Evolutionary conservation across 257 asterid genomes (phyloP).

Genomic region (Nicotiana attenuata): DNA sequence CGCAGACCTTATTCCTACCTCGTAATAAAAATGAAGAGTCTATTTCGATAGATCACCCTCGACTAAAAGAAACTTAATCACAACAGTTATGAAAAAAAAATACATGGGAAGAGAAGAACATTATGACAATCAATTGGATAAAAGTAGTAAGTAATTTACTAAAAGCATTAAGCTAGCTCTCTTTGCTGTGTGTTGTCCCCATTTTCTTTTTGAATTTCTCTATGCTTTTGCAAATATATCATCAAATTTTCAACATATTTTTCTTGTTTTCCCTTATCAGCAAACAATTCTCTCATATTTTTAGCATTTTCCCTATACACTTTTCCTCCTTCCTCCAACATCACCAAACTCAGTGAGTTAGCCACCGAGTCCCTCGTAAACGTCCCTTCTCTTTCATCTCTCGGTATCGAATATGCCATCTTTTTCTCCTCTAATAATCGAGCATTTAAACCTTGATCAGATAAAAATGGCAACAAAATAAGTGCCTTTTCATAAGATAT

Average conservation of each 20-base stretch:
- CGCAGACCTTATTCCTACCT: too few species aligned
- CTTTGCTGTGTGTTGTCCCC: neutral
- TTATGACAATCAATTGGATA: neutral
- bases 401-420: neutral
- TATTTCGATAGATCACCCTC: too few species aligned
- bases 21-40: too few species aligned
- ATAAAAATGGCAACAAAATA: constrained; percentile 19
- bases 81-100: too few species aligned
- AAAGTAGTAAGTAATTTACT: neutral
- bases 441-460: constrained; percentile 28
- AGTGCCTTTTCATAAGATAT: constrained; percentile 15
- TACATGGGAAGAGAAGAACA: too few species aligned
- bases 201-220: neutral
- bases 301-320: constrained; percentile 11
- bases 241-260: constrained; percentile 8
- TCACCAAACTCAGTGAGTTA: constrained; percentile 11
- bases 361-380: constrained; percentile 22
- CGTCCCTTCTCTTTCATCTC: constrained; percentile 17
- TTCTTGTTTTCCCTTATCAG: constrained; percentile 15
- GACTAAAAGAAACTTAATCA: too few species aligned
- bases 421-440: constrained; percentile 14
- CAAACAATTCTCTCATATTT: constrained; percentile 11
- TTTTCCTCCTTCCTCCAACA: constrained; percentile 17
- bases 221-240: constrained; percentile 6
- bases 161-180: neutral